Base-by-base conservation (phyloP, 2,329 filamentous ascomycete species). In the Exophiala bonariae region DNA sequence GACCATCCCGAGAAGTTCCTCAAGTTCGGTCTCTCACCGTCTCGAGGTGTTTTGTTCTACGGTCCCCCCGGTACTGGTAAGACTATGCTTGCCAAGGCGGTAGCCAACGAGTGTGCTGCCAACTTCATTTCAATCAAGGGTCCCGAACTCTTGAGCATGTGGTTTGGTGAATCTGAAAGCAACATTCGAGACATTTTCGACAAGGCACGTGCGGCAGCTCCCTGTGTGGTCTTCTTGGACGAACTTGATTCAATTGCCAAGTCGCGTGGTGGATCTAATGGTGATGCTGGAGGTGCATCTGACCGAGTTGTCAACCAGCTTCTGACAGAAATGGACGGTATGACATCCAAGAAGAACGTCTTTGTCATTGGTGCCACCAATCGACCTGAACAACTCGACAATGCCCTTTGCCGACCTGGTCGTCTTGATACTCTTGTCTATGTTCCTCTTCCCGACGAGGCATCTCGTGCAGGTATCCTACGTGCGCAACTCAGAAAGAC, bases 321-420 rank as follows among this genome's bases (percentile, higher is more conserved):
- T 68, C 78, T 99, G 66, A 99, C 93, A 59, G 89, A 97, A 82
- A 96, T 97, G 92, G 92, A 97, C 61, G 92, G 92, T 63, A 97
- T 97, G 92, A 97, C 92, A 36, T 96, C 92, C 31, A 99, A 99
- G 88, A 99, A 99, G 87, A 99, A 99, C 70, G 93, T 99, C 57
- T 99, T 99, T 74, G 93, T 99, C 58, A 99, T 99, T 63, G 93
- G 93, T 70, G 93, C 93, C 36, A 99, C 93, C 72, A 99, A 99
- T 79, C 83, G 93, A 77, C 93, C 93, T 34, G 93, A 99, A 78
- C 93, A 97, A 78, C 87, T 99, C 51, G 93, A 99, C 72, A 93
- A 93, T 68, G 93, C 93, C 61, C 82, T 99, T 62, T 96, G 92
- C 82, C 91, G 93, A 81, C 93, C 93, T 47, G 93, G 93, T 61